A percentile compares a stretch with the other conserved stretches of the same genome.
These are phyloP conservation scores for Ceratobasidium sp. DNA, from an alignment of 1,284 basidiomycete species.

Conservation along the genomic window DNA sequence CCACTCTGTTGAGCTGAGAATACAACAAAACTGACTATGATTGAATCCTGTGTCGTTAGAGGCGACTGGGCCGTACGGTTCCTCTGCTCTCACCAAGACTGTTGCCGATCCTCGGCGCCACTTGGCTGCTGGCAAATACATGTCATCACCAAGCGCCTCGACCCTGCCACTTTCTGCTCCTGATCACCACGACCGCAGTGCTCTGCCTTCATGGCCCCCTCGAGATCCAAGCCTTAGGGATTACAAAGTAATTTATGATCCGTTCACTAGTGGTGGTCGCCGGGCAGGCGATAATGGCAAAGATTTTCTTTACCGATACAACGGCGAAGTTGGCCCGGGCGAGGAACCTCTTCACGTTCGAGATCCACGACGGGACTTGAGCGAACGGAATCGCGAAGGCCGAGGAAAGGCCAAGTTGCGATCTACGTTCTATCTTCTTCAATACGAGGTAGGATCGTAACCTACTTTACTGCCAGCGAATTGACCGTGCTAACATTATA, in stretches of 20 bases:
- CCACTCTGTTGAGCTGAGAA: background rate
- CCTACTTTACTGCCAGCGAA: conserved; percentile 33
- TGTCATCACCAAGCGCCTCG: conserved; percentile 21
- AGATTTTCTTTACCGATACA: conserved; percentile 44
- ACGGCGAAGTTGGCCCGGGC: conserved; percentile 46
- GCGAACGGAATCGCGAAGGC: conserved; percentile 38
- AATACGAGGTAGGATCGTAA: conserved; percentile 45
- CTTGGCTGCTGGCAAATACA: conserved; percentile 19
- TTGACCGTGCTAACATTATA: conserved; percentile 33
- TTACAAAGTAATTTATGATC: conserved; percentile 41
- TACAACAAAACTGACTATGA: conserved; percentile 9
- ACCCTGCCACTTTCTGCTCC: background rate
- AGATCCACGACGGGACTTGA: conserved; percentile 42
- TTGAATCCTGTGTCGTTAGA: conserved; percentile 4
- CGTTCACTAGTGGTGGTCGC: conserved; percentile 23
- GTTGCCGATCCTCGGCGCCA: conserved; percentile 35
- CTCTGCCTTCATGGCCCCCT: conserved; percentile 23
- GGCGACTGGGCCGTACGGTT: background rate
- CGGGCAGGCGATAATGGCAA: conserved; percentile 26
- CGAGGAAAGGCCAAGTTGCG: conserved; percentile 44
- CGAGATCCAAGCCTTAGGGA: conserved; percentile 34
- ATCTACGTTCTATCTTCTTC: conserved; percentile 43
- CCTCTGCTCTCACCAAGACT: background rate
- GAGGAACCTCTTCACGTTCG: conserved; percentile 34
- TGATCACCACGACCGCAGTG: background rate